Base-by-base conservation (phyloP, 805 yeast species). In the Grigorovia humatica region DNA sequence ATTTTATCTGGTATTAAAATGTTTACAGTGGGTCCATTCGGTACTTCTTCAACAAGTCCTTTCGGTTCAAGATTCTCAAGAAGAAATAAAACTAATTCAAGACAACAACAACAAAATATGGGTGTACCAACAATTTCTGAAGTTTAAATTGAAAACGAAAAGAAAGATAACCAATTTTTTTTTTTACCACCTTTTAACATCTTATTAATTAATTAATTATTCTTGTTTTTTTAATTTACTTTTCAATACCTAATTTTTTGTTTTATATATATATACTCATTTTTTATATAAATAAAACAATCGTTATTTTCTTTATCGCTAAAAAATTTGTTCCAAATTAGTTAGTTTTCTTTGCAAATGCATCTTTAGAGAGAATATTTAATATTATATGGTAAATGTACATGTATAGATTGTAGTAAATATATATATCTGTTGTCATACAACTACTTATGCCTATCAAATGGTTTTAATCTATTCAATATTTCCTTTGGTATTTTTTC, bases 91-190 rank as follows among this genome's bases (percentile, higher is more conserved):
- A 12, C 13, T 11, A 41, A 29, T n/a, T 20, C 38, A 13, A 13
- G 17, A n/a, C 52, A 48, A 47, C 46, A 44, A 7, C 43, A 48
- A 32, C 15, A 32, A 32, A 32, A 32, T 32, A 43, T 46, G 29
- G 96, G 96, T 70, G 85, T 87, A 49, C 95, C 95, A 73, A 80
- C 93, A 66, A 81, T 86, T 78, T 80, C 95, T 52, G 90, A 86
- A 76, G 95, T 85, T 67, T 87, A 79, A 77, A 6, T 6, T 23
- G n/a, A n/a, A n/a, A n/a, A n/a, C n/a, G n/a, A n/a, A 23, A 23
- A 6, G 6, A 4, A 23, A 23, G 20, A 13, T 7, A 4, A 15
- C 48, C 30, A 7, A 15, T 45, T 4, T 43, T 44, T 41, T 30
- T 50, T 29, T 29, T 38, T 19, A 35, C 23, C 9, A 32, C 12